Conservation (phyloP, 257 asterid genomes). For the Penstemon davidsonii region DNA sequence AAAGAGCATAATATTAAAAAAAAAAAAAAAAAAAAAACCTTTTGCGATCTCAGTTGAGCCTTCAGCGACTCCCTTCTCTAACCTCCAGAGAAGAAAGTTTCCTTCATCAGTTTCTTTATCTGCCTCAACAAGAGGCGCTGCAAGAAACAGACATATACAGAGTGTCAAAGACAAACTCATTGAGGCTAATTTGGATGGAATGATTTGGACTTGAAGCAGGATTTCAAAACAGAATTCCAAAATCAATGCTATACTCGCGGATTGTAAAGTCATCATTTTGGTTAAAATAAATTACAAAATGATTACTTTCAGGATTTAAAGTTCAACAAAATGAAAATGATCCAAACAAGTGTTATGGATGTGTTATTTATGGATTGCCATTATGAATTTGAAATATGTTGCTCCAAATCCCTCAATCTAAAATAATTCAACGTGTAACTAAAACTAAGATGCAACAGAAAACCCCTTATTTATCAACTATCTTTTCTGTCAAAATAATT, state of each 20-base stretch:
- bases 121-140: conserved; percentile 91
- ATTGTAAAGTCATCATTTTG: no score
- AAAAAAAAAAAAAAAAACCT: conserved; percentile 43
- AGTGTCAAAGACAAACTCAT: conserved; percentile 12
- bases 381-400: no score
- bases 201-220: no score
- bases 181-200: neutral
- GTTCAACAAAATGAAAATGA: no score
- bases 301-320: no score
- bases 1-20: neutral
- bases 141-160: conserved; percentile 20
- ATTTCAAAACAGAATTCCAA: no score
- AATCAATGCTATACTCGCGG: no score
- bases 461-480: conserved; percentile 7
- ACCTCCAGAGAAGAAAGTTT: conserved; percentile 79
- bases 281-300: no score
- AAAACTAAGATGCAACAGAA: neutral
- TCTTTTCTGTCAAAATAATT: neutral
- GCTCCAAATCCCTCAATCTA: no score
- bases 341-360: no score
- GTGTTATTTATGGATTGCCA: no score
- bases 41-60: conserved; percentile 87
- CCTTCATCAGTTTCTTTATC: conserved; percentile 76
- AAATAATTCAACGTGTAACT: no score
- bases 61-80: conserved; percentile 92